These are phyloP conservation scores for Hemisphaericaspora subhashii DNA, from an alignment of 1,139 yeast species.

Conservation along the genomic window DNA sequence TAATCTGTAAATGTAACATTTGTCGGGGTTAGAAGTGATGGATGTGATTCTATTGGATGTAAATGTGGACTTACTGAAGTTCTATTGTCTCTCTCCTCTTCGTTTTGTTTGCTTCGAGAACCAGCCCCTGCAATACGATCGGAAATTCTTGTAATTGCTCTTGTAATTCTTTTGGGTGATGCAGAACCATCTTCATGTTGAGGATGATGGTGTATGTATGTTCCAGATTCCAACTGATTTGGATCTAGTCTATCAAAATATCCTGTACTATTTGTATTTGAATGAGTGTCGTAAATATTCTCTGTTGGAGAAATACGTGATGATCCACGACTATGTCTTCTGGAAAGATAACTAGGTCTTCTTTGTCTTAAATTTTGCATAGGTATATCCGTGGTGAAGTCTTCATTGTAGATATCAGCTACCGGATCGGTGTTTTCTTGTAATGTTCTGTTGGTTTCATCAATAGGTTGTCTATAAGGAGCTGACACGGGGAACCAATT, in stretches of 20 bases:
- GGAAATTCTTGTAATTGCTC: constrained; percentile 35
- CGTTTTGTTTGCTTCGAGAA: constrained; percentile 6
- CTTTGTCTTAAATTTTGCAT: constrained; percentile 11
- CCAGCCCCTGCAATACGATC: constrained; percentile 46
- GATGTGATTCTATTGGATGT: not conserved
- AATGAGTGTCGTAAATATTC: not conserved
- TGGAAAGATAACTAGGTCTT: constrained; percentile 1
- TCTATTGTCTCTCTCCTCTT: not conserved
- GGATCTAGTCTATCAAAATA: constrained; percentile 6
- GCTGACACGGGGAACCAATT: constrained; percentile 33
- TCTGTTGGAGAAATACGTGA: not conserved
- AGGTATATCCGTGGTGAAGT: constrained; percentile 25
- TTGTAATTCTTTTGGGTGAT: constrained; percentile 27
- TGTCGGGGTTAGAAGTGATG: not conserved
- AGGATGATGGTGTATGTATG: constrained; percentile 11
- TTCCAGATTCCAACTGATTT: constrained; percentile 16
- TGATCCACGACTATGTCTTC: constrained; percentile 1
- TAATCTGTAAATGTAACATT: not conserved
- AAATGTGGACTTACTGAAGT: not conserved
- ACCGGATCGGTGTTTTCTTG: not conserved
- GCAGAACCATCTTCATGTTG: constrained; percentile 10
- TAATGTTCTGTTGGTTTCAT: not conserved
- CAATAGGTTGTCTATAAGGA: constrained; percentile 9
- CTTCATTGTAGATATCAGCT: too few species aligned
- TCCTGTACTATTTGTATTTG: constrained; percentile 1